These are phyloP conservation scores for Leccinum uliginosum DNA, from an alignment of 768 basidiomycete genomes.

Conservation along the genomic window DNA sequence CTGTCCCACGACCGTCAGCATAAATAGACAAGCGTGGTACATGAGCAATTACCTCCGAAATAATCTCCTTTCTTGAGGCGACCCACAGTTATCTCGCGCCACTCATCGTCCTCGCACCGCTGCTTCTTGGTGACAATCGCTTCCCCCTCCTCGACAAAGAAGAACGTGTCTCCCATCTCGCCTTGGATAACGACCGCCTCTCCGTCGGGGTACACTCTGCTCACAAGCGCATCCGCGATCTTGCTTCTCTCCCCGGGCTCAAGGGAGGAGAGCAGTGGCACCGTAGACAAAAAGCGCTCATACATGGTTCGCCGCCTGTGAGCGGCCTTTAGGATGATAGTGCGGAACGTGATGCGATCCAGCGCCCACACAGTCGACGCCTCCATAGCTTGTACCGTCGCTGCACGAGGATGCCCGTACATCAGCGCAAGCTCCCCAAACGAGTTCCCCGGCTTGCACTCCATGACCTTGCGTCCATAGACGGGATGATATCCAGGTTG, in stretches of 20 bases:
- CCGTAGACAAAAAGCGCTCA: slow-evolving; percentile 91
- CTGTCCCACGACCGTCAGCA: slow-evolving; percentile 39
- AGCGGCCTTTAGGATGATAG: slow-evolving; percentile 92
- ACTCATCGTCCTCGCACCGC: slow-evolving; percentile 51
- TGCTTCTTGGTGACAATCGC: slow-evolving; percentile 81
- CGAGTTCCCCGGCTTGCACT: slow-evolving; percentile 78
- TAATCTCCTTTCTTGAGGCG: slow-evolving; percentile 88
- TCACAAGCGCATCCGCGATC: slow-evolving; percentile 92
- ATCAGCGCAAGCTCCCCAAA: slow-evolving; percentile 97
- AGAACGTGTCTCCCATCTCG: slow-evolving; percentile 96
- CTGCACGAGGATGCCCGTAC: slow-evolving; percentile 96
- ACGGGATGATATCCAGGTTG: slow-evolving; percentile 63
- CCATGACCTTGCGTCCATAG: slow-evolving; percentile 78
- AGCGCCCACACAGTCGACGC: slow-evolving; percentile 88
- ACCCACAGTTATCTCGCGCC: slow-evolving; percentile 67
- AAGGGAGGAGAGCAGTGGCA: slow-evolving; percentile 81
- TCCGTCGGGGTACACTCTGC: slow-evolving; percentile 75
- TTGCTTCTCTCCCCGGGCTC: slow-evolving; percentile 90
- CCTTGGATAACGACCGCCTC: slow-evolving; percentile 88
- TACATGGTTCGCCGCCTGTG: slow-evolving; percentile 92
- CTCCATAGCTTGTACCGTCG: slow-evolving; percentile 84
- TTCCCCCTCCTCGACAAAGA: slow-evolving; percentile 93
- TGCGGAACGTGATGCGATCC: slow-evolving; percentile 97
- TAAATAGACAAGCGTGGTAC: neutral
- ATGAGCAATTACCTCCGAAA: slow-evolving; percentile 75